Conservation (phyloP, 257 asterid species). For the Solanum dulcamara region DNA sequence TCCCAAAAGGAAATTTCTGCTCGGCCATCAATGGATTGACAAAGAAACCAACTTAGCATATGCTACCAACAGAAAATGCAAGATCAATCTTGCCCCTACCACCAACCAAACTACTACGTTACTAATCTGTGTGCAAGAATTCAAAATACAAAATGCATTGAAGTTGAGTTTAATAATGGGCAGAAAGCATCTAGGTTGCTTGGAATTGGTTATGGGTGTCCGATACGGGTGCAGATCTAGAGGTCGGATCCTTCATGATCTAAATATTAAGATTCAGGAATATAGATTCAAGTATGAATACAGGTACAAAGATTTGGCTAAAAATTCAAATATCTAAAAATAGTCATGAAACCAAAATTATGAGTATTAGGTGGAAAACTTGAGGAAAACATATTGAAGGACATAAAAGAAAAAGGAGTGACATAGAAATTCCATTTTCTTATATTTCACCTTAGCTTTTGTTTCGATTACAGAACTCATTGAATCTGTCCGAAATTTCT, state of each 20-base stretch:
- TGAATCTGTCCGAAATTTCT: neutral
- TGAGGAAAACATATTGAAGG: neutral
- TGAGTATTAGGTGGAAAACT: neutral
- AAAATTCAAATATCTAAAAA: neutral
- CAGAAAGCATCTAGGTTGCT: neutral
- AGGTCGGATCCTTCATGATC: neutral
- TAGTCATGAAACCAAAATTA: neutral
- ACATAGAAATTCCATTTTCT: neutral
- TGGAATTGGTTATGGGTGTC: too few relatives aligned
- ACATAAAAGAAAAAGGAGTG: neutral
- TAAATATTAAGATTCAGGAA: neutral
- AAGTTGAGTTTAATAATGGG: neutral
- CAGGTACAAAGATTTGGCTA: neutral
- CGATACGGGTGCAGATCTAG: neutral
- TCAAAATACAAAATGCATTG: neutral
- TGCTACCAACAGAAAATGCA: neutral
- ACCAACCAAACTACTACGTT: neutral
- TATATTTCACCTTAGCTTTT: too few relatives aligned
- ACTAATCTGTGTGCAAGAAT: neutral
- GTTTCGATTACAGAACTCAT: neutral
- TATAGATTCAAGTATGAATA: neutral
- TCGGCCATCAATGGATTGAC: neutral
- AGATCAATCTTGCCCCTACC: neutral
- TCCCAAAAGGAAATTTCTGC: neutral
- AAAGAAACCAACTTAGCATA: neutral